phyloP scores from a whole-genome alignment of 495 filamentous ascomycete species.

The Lophiostoma macrostomum region DNA sequence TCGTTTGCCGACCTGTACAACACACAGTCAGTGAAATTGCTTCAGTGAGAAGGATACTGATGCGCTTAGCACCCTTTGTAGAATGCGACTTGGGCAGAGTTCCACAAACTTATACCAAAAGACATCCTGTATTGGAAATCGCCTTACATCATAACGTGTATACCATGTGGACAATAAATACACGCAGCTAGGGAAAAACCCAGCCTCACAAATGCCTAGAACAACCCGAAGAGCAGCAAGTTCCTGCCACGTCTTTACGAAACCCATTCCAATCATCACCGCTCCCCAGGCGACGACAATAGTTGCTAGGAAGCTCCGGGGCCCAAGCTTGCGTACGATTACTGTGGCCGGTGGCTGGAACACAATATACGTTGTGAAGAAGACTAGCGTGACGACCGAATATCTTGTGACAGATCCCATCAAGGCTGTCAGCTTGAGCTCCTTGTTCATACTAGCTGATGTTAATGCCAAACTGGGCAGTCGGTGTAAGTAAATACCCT shows the following conservation, averaged over 20 bases:
- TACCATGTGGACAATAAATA: slow-evolving; percentile 67
- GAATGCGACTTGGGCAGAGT: too few relatives aligned
- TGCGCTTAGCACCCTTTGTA: too few relatives aligned
- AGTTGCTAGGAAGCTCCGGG: slow-evolving; percentile 51
- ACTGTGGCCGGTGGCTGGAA: slow-evolving; percentile 62
- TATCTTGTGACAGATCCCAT: slow-evolving; percentile 34
- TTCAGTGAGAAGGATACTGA: too few relatives aligned
- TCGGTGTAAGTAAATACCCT: slow-evolving; percentile 38
- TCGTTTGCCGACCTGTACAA: slow-evolving; percentile 60
- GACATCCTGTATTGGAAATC: too few relatives aligned
- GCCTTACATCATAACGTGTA: slow-evolving; percentile 61
- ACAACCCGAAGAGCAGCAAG: slow-evolving; percentile 56
- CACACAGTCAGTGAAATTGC: too few relatives aligned
- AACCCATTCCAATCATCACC: slow-evolving; percentile 57
- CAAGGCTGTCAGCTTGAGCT: slow-evolving; percentile 46
- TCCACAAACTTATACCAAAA: too few relatives aligned
- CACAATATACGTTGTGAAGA: slow-evolving; percentile 64
- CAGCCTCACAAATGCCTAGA: slow-evolving; percentile 63
- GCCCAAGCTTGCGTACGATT: slow-evolving; percentile 59
- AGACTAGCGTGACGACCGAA: slow-evolving; percentile 59
- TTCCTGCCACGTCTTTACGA: slow-evolving; percentile 49
- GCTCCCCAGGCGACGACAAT: slow-evolving; percentile 56
- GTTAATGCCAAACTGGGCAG: slow-evolving; percentile 8
- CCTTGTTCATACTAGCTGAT: slow-evolving; percentile 47
- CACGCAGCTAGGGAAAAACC: slow-evolving; percentile 62